Conservation (phyloP, 2,329 filamentous ascomycete genomes). For the Alternaria triticimaculans region DNA sequence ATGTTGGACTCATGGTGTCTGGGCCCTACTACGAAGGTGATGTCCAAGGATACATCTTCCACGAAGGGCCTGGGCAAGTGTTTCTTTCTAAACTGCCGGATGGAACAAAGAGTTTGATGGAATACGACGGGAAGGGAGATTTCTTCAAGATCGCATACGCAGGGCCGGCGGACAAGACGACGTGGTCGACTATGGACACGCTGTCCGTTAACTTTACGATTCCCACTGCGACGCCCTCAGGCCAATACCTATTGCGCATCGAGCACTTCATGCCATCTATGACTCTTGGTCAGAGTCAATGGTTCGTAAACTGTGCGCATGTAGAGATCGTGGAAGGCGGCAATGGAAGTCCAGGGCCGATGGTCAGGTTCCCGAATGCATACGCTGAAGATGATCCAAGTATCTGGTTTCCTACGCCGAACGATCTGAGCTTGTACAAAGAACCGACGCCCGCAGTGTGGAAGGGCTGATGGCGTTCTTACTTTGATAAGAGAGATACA, state of each 20-base stretch:
- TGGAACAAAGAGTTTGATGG: background rate
- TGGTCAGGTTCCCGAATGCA: background rate
- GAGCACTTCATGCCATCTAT: background rate
- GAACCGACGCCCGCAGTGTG: background rate
- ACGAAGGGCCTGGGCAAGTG: background rate
- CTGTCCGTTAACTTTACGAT: background rate
- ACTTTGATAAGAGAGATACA: background rate
- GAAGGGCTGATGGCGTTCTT: background rate
- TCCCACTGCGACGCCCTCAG: background rate
- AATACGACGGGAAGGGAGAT: background rate
- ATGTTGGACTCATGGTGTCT: conserved; percentile 23
- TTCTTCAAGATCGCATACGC: background rate
- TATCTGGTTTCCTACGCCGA: background rate
- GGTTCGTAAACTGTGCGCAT: background rate
- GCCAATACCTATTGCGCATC: background rate
- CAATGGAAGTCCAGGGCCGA: background rate
- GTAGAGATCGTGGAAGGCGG: background rate
- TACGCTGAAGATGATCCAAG: background rate
- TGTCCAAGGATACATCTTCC: conserved; percentile 18
- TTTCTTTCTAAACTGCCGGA: background rate
- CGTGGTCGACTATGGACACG: background rate
- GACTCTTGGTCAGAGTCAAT: background rate
- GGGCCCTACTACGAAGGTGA: conserved; percentile 11
- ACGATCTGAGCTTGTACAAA: background rate
- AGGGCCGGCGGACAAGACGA: background rate